Evolutionary conservation across 1,139 yeast genomes (phyloP), one percentile per base, ranked within the genome.

Genomic region (Scheffersomyces cryptocercus): DNA sequence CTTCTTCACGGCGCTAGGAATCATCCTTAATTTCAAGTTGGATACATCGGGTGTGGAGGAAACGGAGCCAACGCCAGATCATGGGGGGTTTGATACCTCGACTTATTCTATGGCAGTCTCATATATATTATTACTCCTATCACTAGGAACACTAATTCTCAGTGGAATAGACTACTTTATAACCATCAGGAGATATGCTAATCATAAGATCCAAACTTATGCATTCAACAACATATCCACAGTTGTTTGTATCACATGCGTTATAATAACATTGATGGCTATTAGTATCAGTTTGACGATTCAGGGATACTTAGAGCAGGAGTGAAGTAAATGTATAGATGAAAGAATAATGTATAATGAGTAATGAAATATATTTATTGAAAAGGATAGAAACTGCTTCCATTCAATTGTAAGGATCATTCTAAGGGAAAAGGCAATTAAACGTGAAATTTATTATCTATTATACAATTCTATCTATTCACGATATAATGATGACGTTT

Each of bases 1-100:
- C 11, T 69, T 77, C 41, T 64, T 82, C 35, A 68, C 82, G 2
- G 75, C 85, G 1, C 62, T 80, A 41, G 82, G 82, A 0, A 69
- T 82, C 30, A 53, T 78, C 6, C 52, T 81, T n/a, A 75, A 81
- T 51, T 79, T 77, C 54, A 65, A 75, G 40, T 58, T 81, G 14
- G 72, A 73, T 39, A 66, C 77, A 2, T 48, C 62, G 2, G 58
- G 55, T 11, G 43, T 40, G 10, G 43, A 38, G 9, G 49, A 46
- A 8, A 45, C 44, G 9, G 45, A 39, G 14, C 35, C 35, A 10
- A 6, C 35, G 9, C 35, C 35, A 14, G 35, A 29, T 46, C 12
- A 44, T 52, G 36, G 36, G 46, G 29, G 40, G 50, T 36, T 37
- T 20, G 20, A 12, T 28, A 35, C 28, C 37, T 38, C 66, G 12